Percentiles rank a stretch among this genome's conserved stretches.
Evolutionary conservation across 1,139 yeast species (phyloP).

Genomic region (Blastobotrys buckinghamii): DNA sequence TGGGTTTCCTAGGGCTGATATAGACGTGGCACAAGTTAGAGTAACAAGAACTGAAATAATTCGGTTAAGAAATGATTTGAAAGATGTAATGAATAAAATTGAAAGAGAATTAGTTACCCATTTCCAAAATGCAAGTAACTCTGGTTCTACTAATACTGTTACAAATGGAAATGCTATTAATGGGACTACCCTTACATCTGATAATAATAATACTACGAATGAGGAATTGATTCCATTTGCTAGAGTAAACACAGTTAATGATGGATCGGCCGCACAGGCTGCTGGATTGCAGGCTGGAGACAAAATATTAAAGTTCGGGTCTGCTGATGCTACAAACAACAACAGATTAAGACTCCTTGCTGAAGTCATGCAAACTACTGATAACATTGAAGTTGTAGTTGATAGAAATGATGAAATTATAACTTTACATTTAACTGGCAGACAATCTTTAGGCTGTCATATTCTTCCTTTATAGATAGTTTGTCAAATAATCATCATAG

Average conservation of each 20-base stretch:
- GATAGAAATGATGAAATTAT: conserved; percentile 29
- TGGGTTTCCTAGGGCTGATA: conserved; percentile 82
- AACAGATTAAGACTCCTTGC: conserved; percentile 41
- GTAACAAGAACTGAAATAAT: conserved; percentile 62
- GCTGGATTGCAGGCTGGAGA: conserved; percentile 40
- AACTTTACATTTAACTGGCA: conserved; percentile 8
- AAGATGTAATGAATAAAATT: conserved; percentile 43
- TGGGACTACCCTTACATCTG: not conserved
- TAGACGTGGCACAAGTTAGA: conserved; percentile 62
- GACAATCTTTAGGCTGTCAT: conserved; percentile 56
- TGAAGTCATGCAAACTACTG: conserved; percentile 24
- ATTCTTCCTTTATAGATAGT: conserved; percentile 41
- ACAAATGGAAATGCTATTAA: not conserved
- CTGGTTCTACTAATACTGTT: not conserved
- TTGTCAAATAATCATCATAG: not conserved
- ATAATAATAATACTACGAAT: not conserved
- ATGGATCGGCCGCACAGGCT: conserved; percentile 28
- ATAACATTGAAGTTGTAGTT: conserved; percentile 35
- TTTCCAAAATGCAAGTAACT: conserved; percentile 25
- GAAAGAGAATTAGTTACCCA: conserved; percentile 44
- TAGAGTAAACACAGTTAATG: conserved; percentile 39
- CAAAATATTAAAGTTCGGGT: conserved; percentile 47
- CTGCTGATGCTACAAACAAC: conserved; percentile 50
- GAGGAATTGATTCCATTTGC: conserved; percentile 49
- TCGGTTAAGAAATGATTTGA: conserved; percentile 63